phyloP scores from a whole-genome alignment of 1,284 basidiomycete species.

The Moesziomyces parantarcticus region DNA sequence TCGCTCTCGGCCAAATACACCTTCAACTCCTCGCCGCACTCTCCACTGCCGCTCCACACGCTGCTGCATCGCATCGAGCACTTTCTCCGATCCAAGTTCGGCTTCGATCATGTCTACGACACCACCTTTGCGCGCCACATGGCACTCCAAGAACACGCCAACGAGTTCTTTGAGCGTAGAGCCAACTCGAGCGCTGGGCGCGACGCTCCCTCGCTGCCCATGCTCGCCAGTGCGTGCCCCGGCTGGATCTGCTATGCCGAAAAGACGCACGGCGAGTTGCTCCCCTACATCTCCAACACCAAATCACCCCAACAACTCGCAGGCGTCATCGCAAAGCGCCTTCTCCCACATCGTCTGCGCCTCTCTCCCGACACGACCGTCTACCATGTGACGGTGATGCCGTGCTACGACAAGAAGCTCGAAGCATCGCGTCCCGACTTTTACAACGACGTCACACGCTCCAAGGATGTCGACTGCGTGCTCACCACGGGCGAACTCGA shows the following conservation, averaged over 20 bases:
- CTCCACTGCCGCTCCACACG: slow-evolving; percentile 68
- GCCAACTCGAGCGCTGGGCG: slow-evolving; percentile 5
- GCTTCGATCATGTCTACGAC: slow-evolving; percentile 84
- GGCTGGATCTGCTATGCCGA: slow-evolving; percentile 99
- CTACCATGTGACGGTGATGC: slow-evolving; percentile 98
- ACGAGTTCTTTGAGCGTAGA: slow-evolving; percentile 75
- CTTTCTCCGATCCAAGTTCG: slow-evolving; percentile 69
- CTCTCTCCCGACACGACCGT: slow-evolving; percentile 12
- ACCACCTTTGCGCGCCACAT: slow-evolving; percentile 93
- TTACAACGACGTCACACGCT: slow-evolving; percentile 49
- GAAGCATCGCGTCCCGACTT: slow-evolving; percentile 81
- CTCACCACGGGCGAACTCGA: slow-evolving; percentile 96
- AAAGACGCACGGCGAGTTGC: slow-evolving; percentile 90
- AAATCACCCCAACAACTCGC: slow-evolving; percentile 95
- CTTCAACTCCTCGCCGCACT: slow-evolving; percentile 12
- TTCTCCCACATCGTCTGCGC: slow-evolving; percentile 70
- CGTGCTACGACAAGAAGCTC: slow-evolving; percentile 99
- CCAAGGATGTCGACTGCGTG: slow-evolving; percentile 95
- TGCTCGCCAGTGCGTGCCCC: slow-evolving; percentile 95
- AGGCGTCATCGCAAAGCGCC: slow-evolving; percentile 92
- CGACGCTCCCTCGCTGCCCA: slow-evolving; percentile 73
- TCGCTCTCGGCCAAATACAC: slow-evolving; percentile 72
- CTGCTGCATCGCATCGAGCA: slow-evolving; percentile 72
- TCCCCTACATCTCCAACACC: slow-evolving; percentile 86
- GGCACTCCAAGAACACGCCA: slow-evolving; percentile 81